Evolutionary conservation across 192 early-diverging fungal genomes (phyloP).

Genomic region (Coemansia sp.): DNA sequence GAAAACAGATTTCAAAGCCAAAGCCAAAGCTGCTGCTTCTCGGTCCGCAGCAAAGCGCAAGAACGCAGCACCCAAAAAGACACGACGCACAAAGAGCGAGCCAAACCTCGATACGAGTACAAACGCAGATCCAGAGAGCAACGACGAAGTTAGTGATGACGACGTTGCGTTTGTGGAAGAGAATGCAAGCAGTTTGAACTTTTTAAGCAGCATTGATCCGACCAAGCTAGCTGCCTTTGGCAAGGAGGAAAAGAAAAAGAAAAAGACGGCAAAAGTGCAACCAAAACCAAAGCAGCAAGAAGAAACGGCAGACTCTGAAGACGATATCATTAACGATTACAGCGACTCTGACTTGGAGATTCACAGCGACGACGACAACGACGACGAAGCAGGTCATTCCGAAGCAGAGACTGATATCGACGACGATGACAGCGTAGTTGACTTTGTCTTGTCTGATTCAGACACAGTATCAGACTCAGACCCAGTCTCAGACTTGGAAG

Average conservation of each 20-base stretch:
- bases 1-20: conserved; percentile 2
- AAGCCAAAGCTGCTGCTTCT: not conserved
- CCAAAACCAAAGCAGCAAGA: conserved; percentile 5
- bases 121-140: conserved; percentile 7
- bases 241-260: conserved; percentile 40
- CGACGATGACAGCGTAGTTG: conserved; percentile 6
- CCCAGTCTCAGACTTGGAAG: not conserved
- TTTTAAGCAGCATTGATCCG: conserved; percentile 34
- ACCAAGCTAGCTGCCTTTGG: conserved; percentile 28
- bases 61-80: not conserved
- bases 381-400: conserved; percentile 10
- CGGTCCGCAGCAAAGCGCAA: conserved; percentile 3
- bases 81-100: not conserved
- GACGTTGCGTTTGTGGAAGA: conserved; percentile 50
- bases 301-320: conserved; percentile 27
- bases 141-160: conserved; percentile 43
- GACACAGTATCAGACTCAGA: conserved; percentile 12
- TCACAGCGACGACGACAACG: conserved; percentile 16
- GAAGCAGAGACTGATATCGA: not conserved
- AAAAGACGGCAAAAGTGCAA: not conserved
- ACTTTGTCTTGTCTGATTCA: conserved; percentile 12
- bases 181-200: conserved; percentile 32
- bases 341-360: conserved; percentile 34
- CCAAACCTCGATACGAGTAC: not conserved
- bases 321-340: conserved; percentile 11